Percentiles rank a stretch among this genome's conserved stretches.
Evolutionary conservation across 768 basidiomycete species (phyloP).

Genomic region (Podaxis sp.): DNA sequence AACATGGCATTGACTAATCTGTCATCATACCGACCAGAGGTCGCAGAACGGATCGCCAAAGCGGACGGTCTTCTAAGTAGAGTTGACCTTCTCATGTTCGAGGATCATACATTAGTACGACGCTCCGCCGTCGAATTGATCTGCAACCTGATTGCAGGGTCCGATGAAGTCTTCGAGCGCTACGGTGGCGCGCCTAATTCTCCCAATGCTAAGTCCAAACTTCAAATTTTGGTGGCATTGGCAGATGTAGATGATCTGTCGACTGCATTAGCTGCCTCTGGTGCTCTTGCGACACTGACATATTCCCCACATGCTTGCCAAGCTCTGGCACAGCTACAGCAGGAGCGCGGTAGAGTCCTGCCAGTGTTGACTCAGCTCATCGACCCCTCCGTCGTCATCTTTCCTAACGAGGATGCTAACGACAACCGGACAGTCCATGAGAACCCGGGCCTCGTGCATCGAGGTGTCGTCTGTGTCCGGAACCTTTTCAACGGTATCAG

Average conservation of each 20-base stretch:
- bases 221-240: constrained; percentile 82
- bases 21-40: constrained; percentile 68
- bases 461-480: constrained; percentile 71
- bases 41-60: constrained; percentile 65
- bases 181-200: constrained; percentile 52
- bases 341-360: constrained; percentile 62
- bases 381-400: constrained; percentile 45
- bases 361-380: constrained; percentile 65
- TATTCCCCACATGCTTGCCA: constrained; percentile 57
- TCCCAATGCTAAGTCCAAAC: constrained; percentile 51
- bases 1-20: constrained; percentile 97
- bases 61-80: constrained; percentile 59
- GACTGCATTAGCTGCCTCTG: constrained; percentile 88
- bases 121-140: constrained; percentile 88
- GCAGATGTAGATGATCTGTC: constrained; percentile 83
- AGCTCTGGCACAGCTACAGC: constrained; percentile 61
- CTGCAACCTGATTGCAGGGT: constrained; percentile 85
- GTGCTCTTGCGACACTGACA: constrained; percentile 82
- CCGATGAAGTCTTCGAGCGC: constrained; percentile 71
- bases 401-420: constrained; percentile 26
- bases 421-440: constrained; percentile 35
- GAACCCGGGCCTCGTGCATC: constrained; percentile 68
- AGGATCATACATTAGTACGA: constrained; percentile 79
- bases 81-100: constrained; percentile 72
- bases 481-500: constrained; percentile 56